phyloP scores from a whole-genome alignment of 2,329 filamentous ascomycete genomes.

The Ceratocystis cacaofunesta region DNA sequence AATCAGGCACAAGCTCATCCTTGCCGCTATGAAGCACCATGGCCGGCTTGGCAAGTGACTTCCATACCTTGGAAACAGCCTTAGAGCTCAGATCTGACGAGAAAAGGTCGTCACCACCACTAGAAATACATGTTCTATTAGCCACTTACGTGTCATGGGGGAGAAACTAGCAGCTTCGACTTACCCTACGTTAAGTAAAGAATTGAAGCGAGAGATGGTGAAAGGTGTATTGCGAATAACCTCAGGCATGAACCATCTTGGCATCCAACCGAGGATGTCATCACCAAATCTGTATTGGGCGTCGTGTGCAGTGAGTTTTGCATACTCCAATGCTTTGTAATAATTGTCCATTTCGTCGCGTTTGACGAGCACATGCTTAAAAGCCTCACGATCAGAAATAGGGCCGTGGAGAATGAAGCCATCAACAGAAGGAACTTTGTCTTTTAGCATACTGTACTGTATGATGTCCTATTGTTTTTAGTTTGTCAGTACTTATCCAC shows the following conservation, averaged over 20 bases:
- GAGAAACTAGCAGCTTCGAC: conserved; percentile 19
- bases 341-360: conserved; percentile 25
- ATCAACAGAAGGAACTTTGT: conserved; percentile 42
- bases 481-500: background rate
- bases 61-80: conserved; percentile 47
- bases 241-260: conserved; percentile 29
- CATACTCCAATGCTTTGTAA: conserved; percentile 32
- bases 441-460: conserved; percentile 34
- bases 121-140: conserved; percentile 19
- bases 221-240: conserved; percentile 30
- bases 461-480: conserved; percentile 35
- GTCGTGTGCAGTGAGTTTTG: conserved; percentile 23
- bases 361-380: conserved; percentile 30
- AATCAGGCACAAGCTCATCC: conserved; percentile 49
- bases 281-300: conserved; percentile 34
- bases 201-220: conserved; percentile 38
- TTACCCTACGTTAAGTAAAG: conserved; percentile 36
- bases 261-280: conserved; percentile 42
- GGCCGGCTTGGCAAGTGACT: conserved; percentile 42
- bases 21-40: conserved; percentile 50
- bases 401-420: conserved; percentile 69
- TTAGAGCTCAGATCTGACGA: conserved; percentile 53
- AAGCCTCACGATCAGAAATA: conserved; percentile 59
- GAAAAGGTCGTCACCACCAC: conserved; percentile 75
- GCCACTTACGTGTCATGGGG: background rate